These are phyloP conservation scores for Cardamine resedifolia DNA, from an alignment of 345 rosid species.

Conservation along the genomic window DNA sequence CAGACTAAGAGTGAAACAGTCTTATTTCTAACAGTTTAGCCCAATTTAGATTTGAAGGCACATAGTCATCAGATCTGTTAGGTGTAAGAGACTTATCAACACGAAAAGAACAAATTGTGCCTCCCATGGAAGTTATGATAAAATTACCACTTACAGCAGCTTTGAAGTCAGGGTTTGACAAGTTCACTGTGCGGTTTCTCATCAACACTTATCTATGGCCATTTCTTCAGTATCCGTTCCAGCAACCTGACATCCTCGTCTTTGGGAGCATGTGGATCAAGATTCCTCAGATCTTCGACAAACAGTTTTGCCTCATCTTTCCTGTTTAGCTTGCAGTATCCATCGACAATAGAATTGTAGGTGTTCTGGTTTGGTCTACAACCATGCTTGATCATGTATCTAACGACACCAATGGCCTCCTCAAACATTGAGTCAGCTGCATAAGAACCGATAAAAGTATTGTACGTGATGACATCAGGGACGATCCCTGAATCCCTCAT, in stretches of 20 bases:
- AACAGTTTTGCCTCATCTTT: conserved; percentile 67
- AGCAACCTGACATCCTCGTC: conserved; percentile 57
- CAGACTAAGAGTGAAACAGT: not conserved
- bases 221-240: conserved; percentile 59
- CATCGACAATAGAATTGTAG: conserved; percentile 79
- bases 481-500: conserved; percentile 63
- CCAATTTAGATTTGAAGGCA: conserved; percentile 1
- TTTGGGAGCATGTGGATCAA: conserved; percentile 59
- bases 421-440: conserved; percentile 89
- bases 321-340: conserved; percentile 69
- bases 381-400: conserved; percentile 72
- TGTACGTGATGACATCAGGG: conserved; percentile 85
- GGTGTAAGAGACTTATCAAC: not conserved
- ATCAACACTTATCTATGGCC: conserved; percentile 58
- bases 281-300: conserved; percentile 53
- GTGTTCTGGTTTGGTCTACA: conserved; percentile 78
- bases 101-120: not conserved
- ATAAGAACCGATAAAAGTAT: conserved; percentile 77
- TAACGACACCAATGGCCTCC: conserved; percentile 74
- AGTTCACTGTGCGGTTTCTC: conserved; percentile 86
- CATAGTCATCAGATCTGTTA: not conserved
- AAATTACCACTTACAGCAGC: conserved; percentile 65
- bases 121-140: conserved; percentile 7
- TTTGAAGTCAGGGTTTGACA: conserved; percentile 77
- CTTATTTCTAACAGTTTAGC: not conserved